Base-by-base conservation (phyloP, 805 yeast species). In the Phaffomyces thermotolerans region DNA sequence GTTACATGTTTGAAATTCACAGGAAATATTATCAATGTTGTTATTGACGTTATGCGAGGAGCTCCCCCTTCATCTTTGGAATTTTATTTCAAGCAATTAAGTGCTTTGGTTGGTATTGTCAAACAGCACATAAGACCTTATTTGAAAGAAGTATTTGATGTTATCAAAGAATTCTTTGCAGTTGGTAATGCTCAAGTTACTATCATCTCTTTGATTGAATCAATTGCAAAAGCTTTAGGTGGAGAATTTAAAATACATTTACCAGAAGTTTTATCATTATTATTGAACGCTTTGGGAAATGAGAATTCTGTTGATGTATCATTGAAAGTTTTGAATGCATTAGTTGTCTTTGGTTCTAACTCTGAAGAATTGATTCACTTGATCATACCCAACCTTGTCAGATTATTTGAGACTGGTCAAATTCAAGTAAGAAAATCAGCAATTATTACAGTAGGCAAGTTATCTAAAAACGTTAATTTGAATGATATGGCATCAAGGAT, bases 401-500 rank as follows among this genome's bases (percentile, higher is more conserved):
- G 79, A 47, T 65, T 91, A 67, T 83, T 90, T 55, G 96, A 93
- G 57, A 76, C 67, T 48, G 80, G 89, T 1, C 66, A 79, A 1
- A 66, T 66, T 3, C 66, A 68, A 14, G 70, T 91, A 30, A 69
- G 87, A 44, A 75, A 73, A 45, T 79, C 85, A 36, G 89, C 97
- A 0, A 81, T 93, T 44, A 82, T 81, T 39, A 79, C 95, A 0
- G 69, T 93, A 36, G 96, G 96, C 0, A 83, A 84, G 54, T 63
- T 93, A 24, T 79, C 95, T 1, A 80, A 78, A 52, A 75, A 71
- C 33, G 81, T 91, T 4, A 75, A 79, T 47, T 66, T 93, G 43
- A 79, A 79, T 44, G 98, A 91, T 52, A 83, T 89, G 87, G 82
- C 96, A 0, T 84, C 96, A 2, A 71, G 96, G 49, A 84, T 93